Conservation (phyloP, 352 stramenopile genomes). For the Discostella stelligera region DNA sequence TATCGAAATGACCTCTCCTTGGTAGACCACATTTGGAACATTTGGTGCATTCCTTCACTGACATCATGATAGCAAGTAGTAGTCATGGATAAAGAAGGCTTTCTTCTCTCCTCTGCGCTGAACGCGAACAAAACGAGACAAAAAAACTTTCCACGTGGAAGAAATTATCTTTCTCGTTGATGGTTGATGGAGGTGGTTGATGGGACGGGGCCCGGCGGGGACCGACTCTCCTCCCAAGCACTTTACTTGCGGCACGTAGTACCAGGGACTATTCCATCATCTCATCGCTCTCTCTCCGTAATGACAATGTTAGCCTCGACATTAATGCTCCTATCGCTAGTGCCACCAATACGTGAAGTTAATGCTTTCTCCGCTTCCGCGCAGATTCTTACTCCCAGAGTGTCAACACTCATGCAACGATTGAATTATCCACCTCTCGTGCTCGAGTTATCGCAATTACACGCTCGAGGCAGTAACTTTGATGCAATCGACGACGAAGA, state of each 20-base stretch:
- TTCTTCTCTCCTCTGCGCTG: too few species aligned
- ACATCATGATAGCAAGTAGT: neutral
- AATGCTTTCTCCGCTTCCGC: slow-evolving; percentile 8
- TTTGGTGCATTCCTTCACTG: slow-evolving; percentile 20
- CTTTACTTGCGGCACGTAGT: too few species aligned
- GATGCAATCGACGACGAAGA: slow-evolving; percentile 14
- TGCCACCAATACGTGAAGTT: slow-evolving; percentile 9
- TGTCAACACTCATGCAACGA: neutral
- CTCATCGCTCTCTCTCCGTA: neutral
- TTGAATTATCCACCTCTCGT: neutral
- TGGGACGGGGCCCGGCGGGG: too few species aligned
- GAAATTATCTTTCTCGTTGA: too few species aligned
- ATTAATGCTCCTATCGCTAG: slow-evolving; percentile 19
- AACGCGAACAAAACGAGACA: too few species aligned
- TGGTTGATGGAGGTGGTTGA: too few species aligned
- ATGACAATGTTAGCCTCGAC: slow-evolving; percentile 7
- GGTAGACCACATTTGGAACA: slow-evolving; percentile 28
- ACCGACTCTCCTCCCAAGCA: too few species aligned
- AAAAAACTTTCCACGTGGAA: too few species aligned
- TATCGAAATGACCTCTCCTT: slow-evolving; percentile 31
- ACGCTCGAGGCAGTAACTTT: slow-evolving; percentile 7
- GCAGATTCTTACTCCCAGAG: neutral
- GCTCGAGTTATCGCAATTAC: neutral
- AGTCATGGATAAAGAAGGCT: too few species aligned
- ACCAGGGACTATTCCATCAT: neutral